These are phyloP conservation scores for Globisporangium nodosum DNA, from an alignment of 352 stramenopile species.

Conservation along the genomic window DNA sequence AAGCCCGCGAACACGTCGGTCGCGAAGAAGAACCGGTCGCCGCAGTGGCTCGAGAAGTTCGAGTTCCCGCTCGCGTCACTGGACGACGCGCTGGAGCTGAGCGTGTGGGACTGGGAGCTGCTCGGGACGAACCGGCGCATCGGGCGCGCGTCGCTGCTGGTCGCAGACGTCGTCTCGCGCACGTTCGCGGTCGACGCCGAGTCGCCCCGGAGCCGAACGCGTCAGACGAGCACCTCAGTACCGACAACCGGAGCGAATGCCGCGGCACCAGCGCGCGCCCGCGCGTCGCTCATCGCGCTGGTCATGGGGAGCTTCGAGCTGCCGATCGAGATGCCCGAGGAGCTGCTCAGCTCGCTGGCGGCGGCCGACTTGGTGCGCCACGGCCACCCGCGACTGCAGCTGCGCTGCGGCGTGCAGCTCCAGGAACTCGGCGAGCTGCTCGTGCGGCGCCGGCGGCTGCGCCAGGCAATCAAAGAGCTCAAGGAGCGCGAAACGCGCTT, in stretches of 20 bases:
- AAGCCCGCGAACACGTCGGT: conserved; percentile 45
- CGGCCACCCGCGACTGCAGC: conserved; percentile 41
- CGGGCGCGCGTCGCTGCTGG: conserved; percentile 30
- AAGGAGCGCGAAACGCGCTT: conserved; percentile 42
- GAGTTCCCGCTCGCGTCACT: conserved; percentile 45
- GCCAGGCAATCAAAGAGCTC: conserved; percentile 30
- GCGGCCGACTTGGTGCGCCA: conserved; percentile 35
- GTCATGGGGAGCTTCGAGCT: conserved; percentile 63
- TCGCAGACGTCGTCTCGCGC: conserved; percentile 45
- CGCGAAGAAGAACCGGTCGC: conserved; percentile 54
- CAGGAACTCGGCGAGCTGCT: conserved; percentile 37
- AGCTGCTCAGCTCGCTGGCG: conserved; percentile 28
- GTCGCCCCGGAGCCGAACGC: conserved; percentile 1
- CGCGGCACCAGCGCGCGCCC: neutral
- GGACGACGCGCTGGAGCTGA: conserved; percentile 37
- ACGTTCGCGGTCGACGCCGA: conserved; percentile 13
- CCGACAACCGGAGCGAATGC: neutral
- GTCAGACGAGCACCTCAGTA: neutral
- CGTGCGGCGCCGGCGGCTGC: conserved; percentile 32
- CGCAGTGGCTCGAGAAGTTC: conserved; percentile 57
- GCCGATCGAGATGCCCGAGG: conserved; percentile 53
- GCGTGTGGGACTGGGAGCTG: conserved; percentile 51
- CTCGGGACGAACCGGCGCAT: conserved; percentile 46
- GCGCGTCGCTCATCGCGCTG: conserved; percentile 3
- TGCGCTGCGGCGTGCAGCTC: conserved; percentile 49